Evolutionary conservation across 2,329 filamentous ascomycete genomes (phyloP).

Genomic region (Emericellopsis atlantica): DNA sequence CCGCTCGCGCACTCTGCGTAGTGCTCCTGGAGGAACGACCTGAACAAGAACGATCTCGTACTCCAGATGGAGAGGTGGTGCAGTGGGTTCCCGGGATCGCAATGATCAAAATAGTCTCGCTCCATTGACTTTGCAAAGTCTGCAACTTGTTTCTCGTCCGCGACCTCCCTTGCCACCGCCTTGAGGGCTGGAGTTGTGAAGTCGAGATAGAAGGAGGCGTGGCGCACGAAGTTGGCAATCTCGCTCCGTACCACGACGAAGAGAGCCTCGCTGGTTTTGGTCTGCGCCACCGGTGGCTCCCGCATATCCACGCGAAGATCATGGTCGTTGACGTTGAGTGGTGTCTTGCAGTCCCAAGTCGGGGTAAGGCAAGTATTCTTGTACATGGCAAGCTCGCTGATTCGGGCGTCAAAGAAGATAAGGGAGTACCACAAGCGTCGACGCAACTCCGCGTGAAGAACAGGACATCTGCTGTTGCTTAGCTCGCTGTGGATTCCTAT

Average conservation of each 20-base stretch:
- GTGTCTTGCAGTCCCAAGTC: constrained; percentile 14
- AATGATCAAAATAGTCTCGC: constrained; percentile 28
- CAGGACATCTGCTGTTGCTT: constrained; percentile 7
- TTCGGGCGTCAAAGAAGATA: constrained; percentile 34
- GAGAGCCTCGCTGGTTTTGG: constrained; percentile 37
- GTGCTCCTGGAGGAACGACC: constrained; percentile 33
- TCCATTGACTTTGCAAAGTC: constrained; percentile 27
- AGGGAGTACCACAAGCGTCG: constrained; percentile 52
- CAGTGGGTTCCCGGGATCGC: constrained; percentile 21
- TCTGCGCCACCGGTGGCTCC: constrained; percentile 28
- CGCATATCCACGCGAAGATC: constrained; percentile 37
- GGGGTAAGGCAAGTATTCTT: constrained; percentile 1
- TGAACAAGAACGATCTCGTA: constrained; percentile 29
- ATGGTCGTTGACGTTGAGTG: constrained; percentile 42
- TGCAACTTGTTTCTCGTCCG: not conserved
- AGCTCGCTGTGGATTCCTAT: constrained; percentile 42
- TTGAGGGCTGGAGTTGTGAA: constrained; percentile 19
- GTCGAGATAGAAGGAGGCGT: constrained; percentile 18
- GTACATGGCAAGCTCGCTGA: not conserved
- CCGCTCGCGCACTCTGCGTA: constrained; percentile 14
- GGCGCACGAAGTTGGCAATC: constrained; percentile 23
- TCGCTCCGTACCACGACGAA: constrained; percentile 26
- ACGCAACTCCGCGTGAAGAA: constrained; percentile 45
- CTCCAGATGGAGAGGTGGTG: constrained; percentile 28
- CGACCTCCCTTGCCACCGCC: constrained; percentile 8